Evolutionary conservation across 1,284 basidiomycete genomes (phyloP).

Genomic region (Golubevia pallescens): DNA sequence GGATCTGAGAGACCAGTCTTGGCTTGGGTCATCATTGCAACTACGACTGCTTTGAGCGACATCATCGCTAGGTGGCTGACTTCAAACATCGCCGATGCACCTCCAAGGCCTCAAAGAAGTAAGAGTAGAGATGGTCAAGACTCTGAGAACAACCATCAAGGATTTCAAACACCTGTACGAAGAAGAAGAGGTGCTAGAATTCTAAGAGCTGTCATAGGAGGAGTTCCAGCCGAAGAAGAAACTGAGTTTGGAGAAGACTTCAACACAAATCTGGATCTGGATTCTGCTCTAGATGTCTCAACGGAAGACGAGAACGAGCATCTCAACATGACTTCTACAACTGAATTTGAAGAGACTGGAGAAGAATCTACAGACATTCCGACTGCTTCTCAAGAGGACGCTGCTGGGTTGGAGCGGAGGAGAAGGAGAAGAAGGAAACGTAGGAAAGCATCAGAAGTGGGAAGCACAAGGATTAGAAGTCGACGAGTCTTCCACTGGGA

Average conservation of each 20-base stretch:
- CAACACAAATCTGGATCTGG: no score
- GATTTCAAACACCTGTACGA: no score
- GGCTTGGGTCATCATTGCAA: constrained; percentile 81
- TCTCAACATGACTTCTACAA: neutral
- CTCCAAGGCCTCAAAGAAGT: constrained; percentile 25
- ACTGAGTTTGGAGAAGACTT: no score
- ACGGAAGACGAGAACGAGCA: no score
- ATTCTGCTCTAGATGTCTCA: no score
- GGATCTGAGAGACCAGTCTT: constrained; percentile 74
- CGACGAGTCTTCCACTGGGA: constrained; percentile 59
- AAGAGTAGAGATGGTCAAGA: constrained; percentile 15
- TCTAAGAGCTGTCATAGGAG: no score
- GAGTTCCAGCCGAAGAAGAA: no score
- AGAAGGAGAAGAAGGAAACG: neutral
- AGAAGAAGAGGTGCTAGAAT: no score
- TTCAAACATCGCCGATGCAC: constrained; percentile 56
- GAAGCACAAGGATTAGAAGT: constrained; percentile 6
- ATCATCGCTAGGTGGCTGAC: constrained; percentile 58
- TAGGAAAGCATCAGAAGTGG: neutral
- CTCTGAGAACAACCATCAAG: no score
- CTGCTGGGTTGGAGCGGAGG: neutral
- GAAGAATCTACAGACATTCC: neutral
- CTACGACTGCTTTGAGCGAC: constrained; percentile 71
- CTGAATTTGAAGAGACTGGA: neutral
- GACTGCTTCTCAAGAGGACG: neutral